Evolutionary conservation across 1,284 basidiomycete species (phyloP).

Genomic region (Leccinum proximum): DNA sequence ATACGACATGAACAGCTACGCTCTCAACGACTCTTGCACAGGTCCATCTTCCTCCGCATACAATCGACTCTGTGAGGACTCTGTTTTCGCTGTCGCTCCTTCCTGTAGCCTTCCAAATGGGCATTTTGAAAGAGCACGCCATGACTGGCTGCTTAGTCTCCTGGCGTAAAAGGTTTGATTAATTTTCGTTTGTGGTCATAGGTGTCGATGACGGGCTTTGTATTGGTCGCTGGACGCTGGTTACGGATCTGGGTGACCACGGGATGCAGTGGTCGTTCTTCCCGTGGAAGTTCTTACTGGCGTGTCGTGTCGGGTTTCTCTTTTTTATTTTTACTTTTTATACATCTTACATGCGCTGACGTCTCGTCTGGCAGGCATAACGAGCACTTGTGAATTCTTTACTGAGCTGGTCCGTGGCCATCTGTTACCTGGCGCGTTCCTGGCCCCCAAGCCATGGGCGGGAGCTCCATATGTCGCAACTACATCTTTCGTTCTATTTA

Average conservation of each 20-base stretch:
- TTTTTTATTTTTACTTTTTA: neutral
- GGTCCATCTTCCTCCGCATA: conserved; percentile 84
- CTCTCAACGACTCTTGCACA: conserved; percentile 84
- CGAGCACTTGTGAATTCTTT: conserved; percentile 57
- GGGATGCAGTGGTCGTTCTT: conserved; percentile 61
- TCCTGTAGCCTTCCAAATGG: conserved; percentile 85
- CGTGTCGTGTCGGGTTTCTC: conserved; percentile 13
- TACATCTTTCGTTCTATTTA: conserved; percentile 47
- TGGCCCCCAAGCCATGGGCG: conserved; percentile 45
- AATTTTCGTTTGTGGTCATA: neutral
- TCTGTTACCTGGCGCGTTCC: conserved; percentile 54
- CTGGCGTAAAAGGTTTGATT: conserved; percentile 48
- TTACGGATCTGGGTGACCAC: conserved; percentile 56
- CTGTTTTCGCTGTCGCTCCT: conserved; percentile 91
- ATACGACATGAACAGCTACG: conserved; percentile 40
- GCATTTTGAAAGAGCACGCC: conserved; percentile 87
- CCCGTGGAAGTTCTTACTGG: conserved; percentile 71
- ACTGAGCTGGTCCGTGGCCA: conserved; percentile 56
- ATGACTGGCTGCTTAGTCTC: conserved; percentile 75
- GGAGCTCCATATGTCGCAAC: conserved; percentile 53
- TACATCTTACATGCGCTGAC: conserved; percentile 1
- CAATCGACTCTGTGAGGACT: conserved; percentile 86
- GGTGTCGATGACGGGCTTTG: neutral
- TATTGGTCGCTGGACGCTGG: conserved; percentile 50
- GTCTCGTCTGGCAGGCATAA: conserved; percentile 38